phyloP scores from a whole-genome alignment of 2,329 filamentous ascomycete species.

The Neonectria ditissima region DNA sequence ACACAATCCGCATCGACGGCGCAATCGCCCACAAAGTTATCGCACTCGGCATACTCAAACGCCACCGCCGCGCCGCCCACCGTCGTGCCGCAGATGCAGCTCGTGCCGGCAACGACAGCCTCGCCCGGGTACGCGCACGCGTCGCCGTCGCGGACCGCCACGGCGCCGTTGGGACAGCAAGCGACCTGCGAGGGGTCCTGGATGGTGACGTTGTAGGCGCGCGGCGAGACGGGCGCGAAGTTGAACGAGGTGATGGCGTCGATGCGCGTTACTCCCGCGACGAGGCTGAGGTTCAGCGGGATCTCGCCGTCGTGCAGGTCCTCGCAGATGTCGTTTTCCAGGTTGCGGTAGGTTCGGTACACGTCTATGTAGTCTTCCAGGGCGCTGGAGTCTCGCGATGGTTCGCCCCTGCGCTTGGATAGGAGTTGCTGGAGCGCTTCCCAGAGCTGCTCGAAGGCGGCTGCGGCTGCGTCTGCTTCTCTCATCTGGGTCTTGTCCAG shows the following conservation, averaged over 20 bases:
- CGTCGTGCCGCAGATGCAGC: conserved; percentile 52
- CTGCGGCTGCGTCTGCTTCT: conserved; percentile 44
- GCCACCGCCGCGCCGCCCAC: conserved; percentile 43
- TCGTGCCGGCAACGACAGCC: conserved; percentile 46
- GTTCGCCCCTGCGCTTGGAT: conserved; percentile 36
- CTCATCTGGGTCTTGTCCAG: conserved; percentile 33
- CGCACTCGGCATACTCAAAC: conserved; percentile 51
- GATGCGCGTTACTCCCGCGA: conserved; percentile 46
- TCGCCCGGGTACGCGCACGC: conserved; percentile 48
- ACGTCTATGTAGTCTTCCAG: conserved; percentile 48
- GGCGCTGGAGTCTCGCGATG: conserved; percentile 37
- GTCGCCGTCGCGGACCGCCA: conserved; percentile 37
- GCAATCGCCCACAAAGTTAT: conserved; percentile 47
- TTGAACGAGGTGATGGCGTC: conserved; percentile 46
- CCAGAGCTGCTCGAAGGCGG: conserved; percentile 48
- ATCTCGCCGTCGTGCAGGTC: conserved; percentile 48
- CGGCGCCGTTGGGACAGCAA: conserved; percentile 48
- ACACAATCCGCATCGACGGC: conserved; percentile 45
- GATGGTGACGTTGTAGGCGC: conserved; percentile 48
- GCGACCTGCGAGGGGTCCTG: conserved; percentile 50
- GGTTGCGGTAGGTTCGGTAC: conserved; percentile 47
- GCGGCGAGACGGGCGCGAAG: conserved; percentile 44
- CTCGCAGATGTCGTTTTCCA: conserved; percentile 51
- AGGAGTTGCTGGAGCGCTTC: conserved; percentile 48
- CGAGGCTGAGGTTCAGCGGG: conserved; percentile 49